Evolutionary conservation across 1,284 basidiomycete species (phyloP).

Genomic region (Puccinia horiana): DNA sequence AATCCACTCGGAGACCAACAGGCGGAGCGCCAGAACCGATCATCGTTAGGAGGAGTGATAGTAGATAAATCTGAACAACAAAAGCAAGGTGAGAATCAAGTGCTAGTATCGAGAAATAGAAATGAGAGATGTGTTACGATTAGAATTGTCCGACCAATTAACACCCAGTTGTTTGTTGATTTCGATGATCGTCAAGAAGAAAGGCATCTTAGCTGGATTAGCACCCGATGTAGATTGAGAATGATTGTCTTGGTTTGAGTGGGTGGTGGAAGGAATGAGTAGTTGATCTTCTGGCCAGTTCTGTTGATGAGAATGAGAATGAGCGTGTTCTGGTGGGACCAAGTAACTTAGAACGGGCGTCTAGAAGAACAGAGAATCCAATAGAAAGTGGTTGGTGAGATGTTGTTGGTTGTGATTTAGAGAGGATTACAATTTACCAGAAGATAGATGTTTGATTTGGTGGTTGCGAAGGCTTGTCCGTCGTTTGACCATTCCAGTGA

Average conservation of each 20-base stretch:
- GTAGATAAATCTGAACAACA: background rate
- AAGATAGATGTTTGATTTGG: constrained; percentile 14
- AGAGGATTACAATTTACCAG: constrained; percentile 5
- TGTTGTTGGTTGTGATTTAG: background rate
- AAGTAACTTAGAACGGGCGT: constrained; percentile 19
- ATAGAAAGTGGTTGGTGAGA: background rate
- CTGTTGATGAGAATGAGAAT: background rate
- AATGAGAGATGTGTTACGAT: constrained; percentile 3
- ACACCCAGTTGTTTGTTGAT: constrained; percentile 35
- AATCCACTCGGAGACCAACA: constrained; percentile 39
- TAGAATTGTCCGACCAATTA: constrained; percentile 34
- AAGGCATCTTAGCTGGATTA: background rate
- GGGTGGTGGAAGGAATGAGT: too few relatives aligned
- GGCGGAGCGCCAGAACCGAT: constrained; percentile 37
- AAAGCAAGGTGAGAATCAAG: background rate
- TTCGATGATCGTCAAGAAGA: constrained; percentile 36
- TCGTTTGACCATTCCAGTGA: constrained; percentile 33
- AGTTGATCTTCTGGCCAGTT: background rate
- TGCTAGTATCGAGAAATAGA: background rate
- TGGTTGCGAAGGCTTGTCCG: constrained; percentile 30
- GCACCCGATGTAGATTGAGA: too few relatives aligned
- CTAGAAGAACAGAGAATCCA: background rate
- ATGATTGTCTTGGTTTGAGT: too few relatives aligned
- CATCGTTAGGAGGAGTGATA: constrained; percentile 23
- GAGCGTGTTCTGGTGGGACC: background rate